Evolutionary conservation across 2,329 filamentous ascomycete species (phyloP).

Genomic region (Fonsecaea pugnacius): DNA sequence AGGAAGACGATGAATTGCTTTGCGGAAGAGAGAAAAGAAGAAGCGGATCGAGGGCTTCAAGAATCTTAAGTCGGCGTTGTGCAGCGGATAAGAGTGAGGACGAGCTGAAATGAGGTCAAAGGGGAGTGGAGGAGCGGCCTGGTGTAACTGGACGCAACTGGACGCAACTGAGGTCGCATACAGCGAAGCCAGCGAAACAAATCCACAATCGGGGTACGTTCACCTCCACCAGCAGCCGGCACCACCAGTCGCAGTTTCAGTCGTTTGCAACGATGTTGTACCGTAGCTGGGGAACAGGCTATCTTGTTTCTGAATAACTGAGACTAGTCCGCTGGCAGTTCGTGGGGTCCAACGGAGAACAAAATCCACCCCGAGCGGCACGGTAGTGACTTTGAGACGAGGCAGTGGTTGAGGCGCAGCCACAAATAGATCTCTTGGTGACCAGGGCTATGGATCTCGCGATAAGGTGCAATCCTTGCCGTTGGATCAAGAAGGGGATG

Average conservation of each 20-base stretch:
- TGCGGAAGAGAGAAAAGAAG: slow-evolving; percentile 21
- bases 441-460: slow-evolving; percentile 5
- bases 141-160: slow-evolving; percentile 32
- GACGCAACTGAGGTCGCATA: slow-evolving; percentile 24
- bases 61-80: slow-evolving; percentile 18
- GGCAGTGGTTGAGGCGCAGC: slow-evolving; percentile 31
- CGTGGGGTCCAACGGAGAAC: slow-evolving; percentile 31
- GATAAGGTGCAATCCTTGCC: slow-evolving; percentile 16
- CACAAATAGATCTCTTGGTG: slow-evolving; percentile 26
- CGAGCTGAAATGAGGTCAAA: slow-evolving; percentile 23
- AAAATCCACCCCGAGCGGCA: slow-evolving; percentile 17
- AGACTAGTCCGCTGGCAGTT: slow-evolving; percentile 30
- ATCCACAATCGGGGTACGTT: slow-evolving; percentile 14
- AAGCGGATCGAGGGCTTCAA: slow-evolving; percentile 11
- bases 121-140: slow-evolving; percentile 23
- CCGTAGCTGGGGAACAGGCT: slow-evolving; percentile 6
- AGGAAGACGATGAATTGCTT: slow-evolving; percentile 38
- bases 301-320: slow-evolving; percentile 20
- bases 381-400: slow-evolving; percentile 6
- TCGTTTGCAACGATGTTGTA: slow-evolving; percentile 5
- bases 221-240: slow-evolving; percentile 14
- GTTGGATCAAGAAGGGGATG: not conserved
- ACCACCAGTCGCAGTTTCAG: slow-evolving; percentile 9
- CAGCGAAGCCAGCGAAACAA: slow-evolving; percentile 8
- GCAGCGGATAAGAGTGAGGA: slow-evolving; percentile 19